A percentile compares a stretch with the other conserved stretches of the same genome.
phyloP scores from a whole-genome alignment of 768 basidiomycete species.

The Lentinus brumalis region DNA sequence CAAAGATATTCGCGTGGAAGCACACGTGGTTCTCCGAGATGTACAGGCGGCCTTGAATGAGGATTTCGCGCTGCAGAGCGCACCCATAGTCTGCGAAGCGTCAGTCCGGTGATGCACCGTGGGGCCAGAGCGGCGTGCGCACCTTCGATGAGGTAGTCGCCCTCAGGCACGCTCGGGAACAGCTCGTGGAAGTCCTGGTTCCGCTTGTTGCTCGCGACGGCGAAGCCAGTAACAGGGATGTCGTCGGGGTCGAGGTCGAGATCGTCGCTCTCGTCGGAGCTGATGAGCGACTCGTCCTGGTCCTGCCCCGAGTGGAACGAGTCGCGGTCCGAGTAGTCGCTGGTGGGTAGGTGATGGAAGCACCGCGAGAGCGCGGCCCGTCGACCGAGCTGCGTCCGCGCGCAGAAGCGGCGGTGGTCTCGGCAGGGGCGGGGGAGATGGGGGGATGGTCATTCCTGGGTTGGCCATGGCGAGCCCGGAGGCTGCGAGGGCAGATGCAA shows the following conservation, averaged over 20 bases:
- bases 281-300: conserved; percentile 17
- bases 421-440: conserved; percentile 23
- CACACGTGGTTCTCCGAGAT: conserved; percentile 99
- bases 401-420: background rate
- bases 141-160: conserved; percentile 99
- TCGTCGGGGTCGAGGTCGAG: conserved; percentile 62
- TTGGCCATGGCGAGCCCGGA: conserved; percentile 70
- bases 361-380: conserved; percentile 22
- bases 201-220: conserved; percentile 92
- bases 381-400: conserved; percentile 5
- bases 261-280: conserved; percentile 35
- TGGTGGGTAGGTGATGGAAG: conserved; percentile 22
- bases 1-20: conserved; percentile 99
- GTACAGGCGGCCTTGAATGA: conserved; percentile 94
- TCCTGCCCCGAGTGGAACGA: conserved; percentile 1
- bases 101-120: background rate
- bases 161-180: conserved; percentile 87
- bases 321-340: conserved; percentile 17
- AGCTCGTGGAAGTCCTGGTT: conserved; percentile 96
- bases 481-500: conserved; percentile 70
- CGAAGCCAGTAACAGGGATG: conserved; percentile 94
- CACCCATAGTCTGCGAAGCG: conserved; percentile 86
- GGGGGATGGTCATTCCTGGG: conserved; percentile 50
- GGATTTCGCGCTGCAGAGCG: conserved; percentile 92
- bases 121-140: conserved; percentile 28